Base-by-base conservation (phyloP, 169 alveolate genomes). In the Eimeria praecox region DNA sequence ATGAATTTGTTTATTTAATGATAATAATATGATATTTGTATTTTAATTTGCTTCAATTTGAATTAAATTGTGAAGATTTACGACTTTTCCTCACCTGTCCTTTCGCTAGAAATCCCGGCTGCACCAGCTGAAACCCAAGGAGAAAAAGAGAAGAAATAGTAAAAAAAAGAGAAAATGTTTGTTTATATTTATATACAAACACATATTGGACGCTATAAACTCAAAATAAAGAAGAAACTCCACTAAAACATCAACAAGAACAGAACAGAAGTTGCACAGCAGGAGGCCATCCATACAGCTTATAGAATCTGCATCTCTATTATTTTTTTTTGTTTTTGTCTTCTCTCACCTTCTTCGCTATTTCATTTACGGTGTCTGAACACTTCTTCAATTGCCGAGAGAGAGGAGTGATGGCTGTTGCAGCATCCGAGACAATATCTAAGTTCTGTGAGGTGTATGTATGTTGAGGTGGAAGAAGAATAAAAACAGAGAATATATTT, bases 51-150 rank as follows among this genome's bases (percentile, higher is more conserved):
- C n/a, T 69, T n/a, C 3, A 30, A 30, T n/a, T n/a, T 6, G 14
- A 56, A 56, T 14, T 56, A 56, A 56, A 9, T 56, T 44, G 87
- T 16, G 35, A 46, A 24, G 30, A 30, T 24, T 46, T 16, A 8
- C 5, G 16, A 52, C 46, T 30, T 5, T 8, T 1, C 0, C 90
- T 4, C 71, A 82, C 90, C 90, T 82, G 90, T 27, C 90, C 90
- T 42, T 46, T 82, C 27, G 90, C 64, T 20, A 82, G 71, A 24
- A 49, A 82, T 22, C 90, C 90, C 64, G 90, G 90, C 22, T 38
- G 90, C 0, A 49, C 73, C 90, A 82, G 4, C 90, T 82, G 90
- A 30, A 77, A 10, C 38, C 14, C 9, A 73, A 20, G 5, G 49
- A 9, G 85, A 73, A 73, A 33, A 73, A 14, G 42, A 33, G 30